phyloP scores from a whole-genome alignment of 306 rosid genomes.

The Cucurbita argyrosperma region DNA sequence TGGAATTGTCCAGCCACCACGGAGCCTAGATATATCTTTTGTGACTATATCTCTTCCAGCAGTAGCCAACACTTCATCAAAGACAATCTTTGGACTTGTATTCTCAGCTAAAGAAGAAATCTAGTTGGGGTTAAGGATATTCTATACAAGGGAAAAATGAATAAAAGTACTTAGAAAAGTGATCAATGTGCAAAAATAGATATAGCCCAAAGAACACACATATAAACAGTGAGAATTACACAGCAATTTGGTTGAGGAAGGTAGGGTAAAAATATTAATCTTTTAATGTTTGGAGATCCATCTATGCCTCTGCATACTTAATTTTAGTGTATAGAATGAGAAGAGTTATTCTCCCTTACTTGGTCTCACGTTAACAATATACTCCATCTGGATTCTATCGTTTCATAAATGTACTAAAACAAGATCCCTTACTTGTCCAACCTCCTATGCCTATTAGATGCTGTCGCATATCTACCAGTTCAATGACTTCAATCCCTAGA shows the following conservation, averaged over 20 bases:
- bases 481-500: not conserved
- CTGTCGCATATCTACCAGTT: not conserved
- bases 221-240: not conserved
- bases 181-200: not conserved
- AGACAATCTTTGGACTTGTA: constrained; percentile 66
- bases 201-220: not conserved
- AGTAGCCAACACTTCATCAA: constrained; percentile 72
- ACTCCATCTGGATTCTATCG: not conserved
- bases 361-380: not conserved
- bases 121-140: constrained; percentile 49
- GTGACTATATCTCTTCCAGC: constrained; percentile 85
- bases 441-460: not conserved
- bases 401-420: not conserved
- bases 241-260: not conserved
- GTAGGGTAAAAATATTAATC: not conserved
- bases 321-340: not conserved
- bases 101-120: constrained; percentile 84
- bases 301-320: not conserved
- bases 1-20: constrained; percentile 98
- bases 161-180: not conserved
- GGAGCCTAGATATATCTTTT: constrained; percentile 82
- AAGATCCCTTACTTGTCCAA: not conserved
- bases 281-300: not conserved
- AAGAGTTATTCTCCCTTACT: not conserved
- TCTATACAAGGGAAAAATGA: not conserved